Conservation (phyloP, 306 rosid species). For the Heteromeles arbutifolia region DNA sequence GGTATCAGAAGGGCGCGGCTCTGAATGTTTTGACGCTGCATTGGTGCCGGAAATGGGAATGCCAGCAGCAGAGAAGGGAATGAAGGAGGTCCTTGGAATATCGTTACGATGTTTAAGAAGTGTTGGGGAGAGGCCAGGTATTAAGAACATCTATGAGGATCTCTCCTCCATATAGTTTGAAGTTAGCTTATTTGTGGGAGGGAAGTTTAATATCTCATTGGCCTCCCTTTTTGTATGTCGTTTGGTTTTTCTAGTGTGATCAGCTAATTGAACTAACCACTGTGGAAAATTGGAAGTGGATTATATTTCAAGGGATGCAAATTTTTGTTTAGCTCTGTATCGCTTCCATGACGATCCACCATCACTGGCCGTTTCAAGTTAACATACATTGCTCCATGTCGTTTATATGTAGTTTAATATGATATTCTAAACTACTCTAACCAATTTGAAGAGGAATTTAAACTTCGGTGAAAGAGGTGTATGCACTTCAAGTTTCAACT, state of each 20-base stretch:
- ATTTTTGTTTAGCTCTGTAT: background rate
- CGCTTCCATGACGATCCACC: background rate
- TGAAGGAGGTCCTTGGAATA: constrained; percentile 84
- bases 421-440: no score
- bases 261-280: constrained; percentile 29
- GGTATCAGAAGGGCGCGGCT: constrained; percentile 75
- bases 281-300: constrained; percentile 44
- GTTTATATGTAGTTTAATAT: no score
- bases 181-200: constrained; percentile 36
- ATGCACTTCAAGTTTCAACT: no score
- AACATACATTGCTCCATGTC: no score
- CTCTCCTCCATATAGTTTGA: constrained; percentile 73
- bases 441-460: no score
- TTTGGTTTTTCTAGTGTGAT: constrained; percentile 32
- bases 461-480: no score
- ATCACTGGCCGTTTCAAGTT: no score
- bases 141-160: constrained; percentile 91
- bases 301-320: constrained; percentile 27
- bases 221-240: constrained; percentile 41
- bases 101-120: constrained; percentile 71
- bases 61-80: constrained; percentile 75
- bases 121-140: constrained; percentile 84
- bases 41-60: constrained; percentile 57
- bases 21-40: constrained; percentile 73
- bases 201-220: constrained; percentile 76